Evolutionary conservation across 2,329 filamentous ascomycete species (phyloP).

Genomic region (Xylariaceae sp.): DNA sequence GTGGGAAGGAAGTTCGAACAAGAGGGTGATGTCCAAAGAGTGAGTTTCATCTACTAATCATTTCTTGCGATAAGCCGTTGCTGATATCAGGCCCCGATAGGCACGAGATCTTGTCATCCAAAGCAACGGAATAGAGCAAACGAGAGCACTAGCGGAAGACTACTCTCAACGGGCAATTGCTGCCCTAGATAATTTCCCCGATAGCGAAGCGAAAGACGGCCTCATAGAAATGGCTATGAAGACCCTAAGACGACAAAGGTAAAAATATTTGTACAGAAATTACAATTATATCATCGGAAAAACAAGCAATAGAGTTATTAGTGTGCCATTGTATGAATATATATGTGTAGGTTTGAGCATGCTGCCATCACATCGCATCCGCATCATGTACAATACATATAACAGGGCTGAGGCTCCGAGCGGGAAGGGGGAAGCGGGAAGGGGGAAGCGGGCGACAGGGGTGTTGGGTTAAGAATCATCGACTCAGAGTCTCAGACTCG

Average conservation of each 20-base stretch:
- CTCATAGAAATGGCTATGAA: conserved; percentile 91
- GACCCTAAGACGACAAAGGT: conserved; percentile 84
- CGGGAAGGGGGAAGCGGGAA: background rate
- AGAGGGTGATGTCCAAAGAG: conserved; percentile 78
- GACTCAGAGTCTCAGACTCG: conserved; percentile 4
- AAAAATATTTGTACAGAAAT: conserved; percentile 25
- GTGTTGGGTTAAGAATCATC: conserved; percentile 4
- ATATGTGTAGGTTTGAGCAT: conserved; percentile 7
- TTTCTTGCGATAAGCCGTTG: background rate
- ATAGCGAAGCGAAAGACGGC: conserved; percentile 90
- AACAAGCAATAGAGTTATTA: conserved; percentile 16
- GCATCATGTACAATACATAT: conserved; percentile 13
- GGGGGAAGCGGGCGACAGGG: conserved; percentile 3
- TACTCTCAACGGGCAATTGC: conserved; percentile 83
- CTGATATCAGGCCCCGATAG: conserved; percentile 41
- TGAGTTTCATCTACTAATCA: conserved; percentile 39
- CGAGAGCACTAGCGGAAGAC: conserved; percentile 79
- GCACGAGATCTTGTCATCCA: conserved; percentile 77
- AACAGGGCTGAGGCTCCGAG: too few relatives aligned
- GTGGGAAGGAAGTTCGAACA: conserved; percentile 85
- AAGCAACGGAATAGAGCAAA: conserved; percentile 88
- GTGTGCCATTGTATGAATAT: conserved; percentile 19
- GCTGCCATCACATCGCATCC: conserved; percentile 2
- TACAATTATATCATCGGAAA: conserved; percentile 17
- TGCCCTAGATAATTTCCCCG: conserved; percentile 78